Base-by-base conservation (phyloP, 768 basidiomycete species). In the Austroboletus festivus region DNA sequence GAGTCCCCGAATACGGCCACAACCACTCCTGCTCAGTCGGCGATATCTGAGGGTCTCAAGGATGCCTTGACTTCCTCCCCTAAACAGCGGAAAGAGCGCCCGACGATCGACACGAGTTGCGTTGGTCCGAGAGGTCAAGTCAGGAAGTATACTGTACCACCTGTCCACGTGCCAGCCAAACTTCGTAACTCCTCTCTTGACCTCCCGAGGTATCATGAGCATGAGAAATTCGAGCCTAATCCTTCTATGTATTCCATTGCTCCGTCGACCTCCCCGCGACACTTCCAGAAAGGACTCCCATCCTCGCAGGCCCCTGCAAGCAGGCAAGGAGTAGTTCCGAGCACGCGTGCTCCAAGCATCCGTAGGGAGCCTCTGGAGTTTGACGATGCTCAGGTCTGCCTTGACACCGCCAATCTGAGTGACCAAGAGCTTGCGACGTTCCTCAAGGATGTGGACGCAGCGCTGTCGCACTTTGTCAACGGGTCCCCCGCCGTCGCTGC, bases 351-450 rank as follows among this genome's bases (percentile, higher is more conserved):
- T 30, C 51, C 63, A 34, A 65, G 63, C 53, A 47, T 64, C 34
- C 63, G 63, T 15, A 56, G 63, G 50, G 63, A 64, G 37, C 47
- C 56, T n/a, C 30, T 64, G 33, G 64, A 64, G 39, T 64, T 53
- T 44, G 64, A 64, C 18, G 63, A 66, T 6, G 64, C 45, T 9
- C 63, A 64, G 39, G 61, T 64, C 37, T 64, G 63, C 39, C 63
- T 64, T 30, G 63, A 64, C 51, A 64, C 63, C 3, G 64, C 63
- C 42, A 64, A 57, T 42, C 38, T 63, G 2, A 55, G 59, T 3
- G 63, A 66, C 38, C 63, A 64, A 48, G 63, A 64, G 51, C 55
- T 64, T 24, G 63, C 64, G 34, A 61, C 61, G 39, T 64, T 64
- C 48, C 59, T 64, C 42, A 66, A 61, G 44, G 63, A 64, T 28